Evolutionary conservation across 2,329 filamentous ascomycete species (phyloP), one percentile per base, ranked within the genome.

Genomic region (Colletotrichum sojae): DNA sequence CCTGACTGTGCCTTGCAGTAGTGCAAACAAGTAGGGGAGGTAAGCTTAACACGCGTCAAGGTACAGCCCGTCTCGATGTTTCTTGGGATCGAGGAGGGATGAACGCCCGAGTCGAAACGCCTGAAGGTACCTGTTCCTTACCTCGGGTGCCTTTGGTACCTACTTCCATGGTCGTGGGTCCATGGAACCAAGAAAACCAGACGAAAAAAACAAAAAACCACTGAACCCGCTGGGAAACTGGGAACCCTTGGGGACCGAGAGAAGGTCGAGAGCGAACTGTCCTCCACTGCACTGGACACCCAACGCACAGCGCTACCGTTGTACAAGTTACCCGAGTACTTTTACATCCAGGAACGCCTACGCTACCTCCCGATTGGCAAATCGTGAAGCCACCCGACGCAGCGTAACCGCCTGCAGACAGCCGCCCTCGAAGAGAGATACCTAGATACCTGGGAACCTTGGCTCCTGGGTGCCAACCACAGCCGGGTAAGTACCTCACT

Each of bases 341-440:
- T 36, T 9, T 10, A 36, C 31, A 36, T 25, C 18, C 6, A 20
- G 16, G 46, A 13, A 20, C 20, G 46, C 46, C 20, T 20, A 16
- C 13, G 8, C 45, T 18, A 4, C 61, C 13, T 53, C 51, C 54
- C 66, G 54, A 69, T 69, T 69, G 66, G 66, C 61, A 39, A 54
- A 36, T 10, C 31, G 54, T 51, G 39, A 48, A 59, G 20, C 36
- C 54, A 59, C 61, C 13, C 13, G 40, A 43, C 40, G 39, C 31
- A 36, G 9, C 53, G 61, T 22, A 57, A 52, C 60, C 52, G 61
- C 61, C 48, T 20, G 8, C 22, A 15, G 18, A 31, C 65, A 68
- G 40, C 66, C 54, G 54, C 18, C 25, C 25, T 46, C 46, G 10
- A 4, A 25, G 22, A 25, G 4, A 25, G 22, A 4, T 51, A 10